These are phyloP conservation scores for Plasmodium gallinaceum DNA, from an alignment of 169 alveolate genomes.

Conservation along the genomic window DNA sequence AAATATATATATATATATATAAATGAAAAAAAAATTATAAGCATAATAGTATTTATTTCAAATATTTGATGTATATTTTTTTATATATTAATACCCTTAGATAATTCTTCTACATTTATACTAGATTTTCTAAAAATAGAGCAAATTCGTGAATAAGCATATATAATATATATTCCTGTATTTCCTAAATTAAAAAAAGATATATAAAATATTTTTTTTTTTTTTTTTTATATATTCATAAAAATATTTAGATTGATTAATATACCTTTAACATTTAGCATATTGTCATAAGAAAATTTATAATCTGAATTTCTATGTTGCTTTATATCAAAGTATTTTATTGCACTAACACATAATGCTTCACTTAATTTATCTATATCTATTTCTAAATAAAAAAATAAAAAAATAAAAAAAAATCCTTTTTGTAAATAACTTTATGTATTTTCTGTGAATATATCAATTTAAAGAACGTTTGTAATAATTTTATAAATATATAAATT, in stretches of 20 bases:
- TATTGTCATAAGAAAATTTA: conserved; percentile 96
- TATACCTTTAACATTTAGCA: conserved; percentile 98
- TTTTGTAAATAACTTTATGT: conserved; percentile 32
- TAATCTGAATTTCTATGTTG: conserved; percentile 96
- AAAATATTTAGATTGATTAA: neutral
- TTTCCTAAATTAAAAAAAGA: conserved; percentile 77
- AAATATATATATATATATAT: neutral
- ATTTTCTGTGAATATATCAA: conserved; percentile 10
- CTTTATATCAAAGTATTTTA: conserved; percentile 97
- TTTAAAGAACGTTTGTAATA: no score
- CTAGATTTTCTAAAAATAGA: conserved; percentile 94
- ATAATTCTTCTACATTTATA: conserved; percentile 68
- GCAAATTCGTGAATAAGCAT: conserved; percentile 96
- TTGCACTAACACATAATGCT: conserved; percentile 97
- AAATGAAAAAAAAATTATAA: neutral
- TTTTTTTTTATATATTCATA: neutral
- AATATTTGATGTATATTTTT: neutral
- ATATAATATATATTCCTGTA: conserved; percentile 96
- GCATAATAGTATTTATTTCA: neutral
- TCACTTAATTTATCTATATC: conserved; percentile 92
- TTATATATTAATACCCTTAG: conserved; percentile 18
- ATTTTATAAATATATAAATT: neutral
- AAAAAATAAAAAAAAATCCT: neutral
- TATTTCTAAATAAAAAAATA: conserved; percentile 79
- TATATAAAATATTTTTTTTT: neutral